Conservation (phyloP, 495 filamentous ascomycete genomes). For the Xylaria intraflava region DNA sequence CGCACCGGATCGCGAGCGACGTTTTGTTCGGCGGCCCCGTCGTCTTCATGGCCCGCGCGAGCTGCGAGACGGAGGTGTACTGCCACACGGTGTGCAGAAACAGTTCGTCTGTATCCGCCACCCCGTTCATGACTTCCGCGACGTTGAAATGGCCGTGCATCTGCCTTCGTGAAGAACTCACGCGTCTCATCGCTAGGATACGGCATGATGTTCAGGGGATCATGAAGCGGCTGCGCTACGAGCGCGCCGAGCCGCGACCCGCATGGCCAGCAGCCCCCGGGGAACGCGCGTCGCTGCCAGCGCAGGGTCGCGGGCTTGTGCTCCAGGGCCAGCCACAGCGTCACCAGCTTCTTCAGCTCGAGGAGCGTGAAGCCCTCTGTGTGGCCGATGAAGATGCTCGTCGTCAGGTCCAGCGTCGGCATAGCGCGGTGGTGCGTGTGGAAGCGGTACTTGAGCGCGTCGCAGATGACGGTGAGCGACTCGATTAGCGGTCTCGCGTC, state of each 20-base stretch:
- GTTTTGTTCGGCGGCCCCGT: background rate
- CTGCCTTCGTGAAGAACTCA: background rate
- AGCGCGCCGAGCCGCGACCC: background rate
- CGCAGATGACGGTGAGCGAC: background rate
- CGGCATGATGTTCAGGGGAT: background rate
- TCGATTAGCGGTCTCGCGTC: slow-evolving; percentile 3
- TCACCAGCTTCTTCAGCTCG: background rate
- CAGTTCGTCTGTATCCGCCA: background rate
- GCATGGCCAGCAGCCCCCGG: background rate
- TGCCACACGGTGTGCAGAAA: background rate
- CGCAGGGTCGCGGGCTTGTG: background rate
- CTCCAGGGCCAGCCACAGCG: background rate
- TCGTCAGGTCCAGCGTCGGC: background rate
- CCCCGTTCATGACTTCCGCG: background rate
- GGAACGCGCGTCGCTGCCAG: background rate
- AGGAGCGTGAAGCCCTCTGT: background rate
- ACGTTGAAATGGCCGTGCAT: background rate
- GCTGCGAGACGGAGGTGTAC: background rate
- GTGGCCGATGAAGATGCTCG: background rate
- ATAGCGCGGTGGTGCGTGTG: background rate
- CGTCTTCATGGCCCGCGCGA: background rate
- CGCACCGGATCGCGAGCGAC: background rate
- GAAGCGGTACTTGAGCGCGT: background rate
- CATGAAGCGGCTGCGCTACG: background rate
- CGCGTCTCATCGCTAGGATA: background rate